Percentiles rank a stretch among this genome's conserved stretches.
Conservation (phyloP, 2,329 filamentous ascomycete genomes). For the Sphaerostilbella broomeana region DNA sequence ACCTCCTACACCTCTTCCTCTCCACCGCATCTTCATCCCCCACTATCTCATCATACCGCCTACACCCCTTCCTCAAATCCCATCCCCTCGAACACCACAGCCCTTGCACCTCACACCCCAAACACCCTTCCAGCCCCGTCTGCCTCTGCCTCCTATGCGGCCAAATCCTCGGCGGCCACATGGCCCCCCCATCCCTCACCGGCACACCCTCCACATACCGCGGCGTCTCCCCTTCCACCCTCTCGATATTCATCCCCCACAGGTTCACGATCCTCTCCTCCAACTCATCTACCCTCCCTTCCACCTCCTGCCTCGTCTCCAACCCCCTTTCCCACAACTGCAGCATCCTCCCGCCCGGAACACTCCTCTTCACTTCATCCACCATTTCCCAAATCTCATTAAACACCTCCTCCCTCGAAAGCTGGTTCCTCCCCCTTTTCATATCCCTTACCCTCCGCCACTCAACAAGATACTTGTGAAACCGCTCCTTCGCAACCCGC, state of each 20-base stretch:
- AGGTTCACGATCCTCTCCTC: background rate
- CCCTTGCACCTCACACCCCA: conserved; percentile 19
- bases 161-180: conserved; percentile 15
- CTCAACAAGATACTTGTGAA: background rate
- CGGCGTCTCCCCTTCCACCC: conserved; percentile 8
- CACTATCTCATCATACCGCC: conserved; percentile 20
- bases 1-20: conserved; percentile 26
- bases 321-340: conserved; percentile 3
- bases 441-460: background rate
- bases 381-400: conserved; percentile 2
- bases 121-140: conserved; percentile 14
- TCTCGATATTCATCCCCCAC: conserved; percentile 8
- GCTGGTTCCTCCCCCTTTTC: background rate
- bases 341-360: background rate
- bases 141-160: conserved; percentile 1
- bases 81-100: conserved; percentile 21
- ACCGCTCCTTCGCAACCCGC: background rate
- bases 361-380: background rate
- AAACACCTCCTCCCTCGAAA: conserved; percentile 6
- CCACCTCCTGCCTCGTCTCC: background rate
- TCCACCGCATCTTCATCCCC: conserved; percentile 38
- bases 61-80: conserved; percentile 25
- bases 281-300: conserved; percentile 6
- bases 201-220: conserved; percentile 26
- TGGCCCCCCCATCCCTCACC: conserved; percentile 14